A percentile compares a stretch with the other conserved stretches of the same genome.
phyloP scores from a whole-genome alignment of 169 alveolate genomes.

The Cryptosporidium meleagridis region DNA sequence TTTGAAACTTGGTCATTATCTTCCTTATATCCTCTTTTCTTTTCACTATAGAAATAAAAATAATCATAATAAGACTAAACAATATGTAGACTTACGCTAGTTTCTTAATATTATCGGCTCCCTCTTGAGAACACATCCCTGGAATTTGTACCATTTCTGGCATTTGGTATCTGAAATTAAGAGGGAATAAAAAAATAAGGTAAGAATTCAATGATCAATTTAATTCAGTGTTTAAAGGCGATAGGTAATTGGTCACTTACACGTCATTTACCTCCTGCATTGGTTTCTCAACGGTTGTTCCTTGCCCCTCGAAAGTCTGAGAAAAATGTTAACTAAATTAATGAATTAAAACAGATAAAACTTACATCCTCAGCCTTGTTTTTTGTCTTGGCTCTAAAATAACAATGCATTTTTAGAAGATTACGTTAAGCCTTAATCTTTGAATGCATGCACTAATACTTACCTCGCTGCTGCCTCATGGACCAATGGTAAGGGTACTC shows the following conservation, averaged over 20 bases:
- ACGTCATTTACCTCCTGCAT: constrained; percentile 6
- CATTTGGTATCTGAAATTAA: constrained; percentile 26
- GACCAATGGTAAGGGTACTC: constrained; percentile 44
- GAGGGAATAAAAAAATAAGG: not conserved
- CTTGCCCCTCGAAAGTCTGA: constrained; percentile 73
- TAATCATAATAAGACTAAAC: not conserved
- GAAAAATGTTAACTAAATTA: not conserved
- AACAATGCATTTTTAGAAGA: not conserved
- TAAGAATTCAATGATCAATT: not conserved
- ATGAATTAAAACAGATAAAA: not conserved
- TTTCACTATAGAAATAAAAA: constrained; percentile 9
- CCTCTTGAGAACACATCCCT: constrained; percentile 68
- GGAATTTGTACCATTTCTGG: constrained; percentile 55
- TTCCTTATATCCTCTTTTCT: constrained; percentile 49
- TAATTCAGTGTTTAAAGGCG: not conserved
- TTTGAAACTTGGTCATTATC: not conserved
- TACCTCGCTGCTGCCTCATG: constrained; percentile 63
- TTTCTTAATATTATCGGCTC: constrained; percentile 15
- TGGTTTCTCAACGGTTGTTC: constrained; percentile 23
- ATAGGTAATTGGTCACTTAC: not conserved
- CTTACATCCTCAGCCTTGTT: constrained; percentile 49
- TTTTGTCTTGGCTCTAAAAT: constrained; percentile 48
- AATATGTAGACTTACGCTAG: constrained; percentile 38
- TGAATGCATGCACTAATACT: not conserved
- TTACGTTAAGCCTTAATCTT: not conserved